Conservation (phyloP, 2,329 filamentous ascomycete species). For the Fusarium praegraminearum region DNA sequence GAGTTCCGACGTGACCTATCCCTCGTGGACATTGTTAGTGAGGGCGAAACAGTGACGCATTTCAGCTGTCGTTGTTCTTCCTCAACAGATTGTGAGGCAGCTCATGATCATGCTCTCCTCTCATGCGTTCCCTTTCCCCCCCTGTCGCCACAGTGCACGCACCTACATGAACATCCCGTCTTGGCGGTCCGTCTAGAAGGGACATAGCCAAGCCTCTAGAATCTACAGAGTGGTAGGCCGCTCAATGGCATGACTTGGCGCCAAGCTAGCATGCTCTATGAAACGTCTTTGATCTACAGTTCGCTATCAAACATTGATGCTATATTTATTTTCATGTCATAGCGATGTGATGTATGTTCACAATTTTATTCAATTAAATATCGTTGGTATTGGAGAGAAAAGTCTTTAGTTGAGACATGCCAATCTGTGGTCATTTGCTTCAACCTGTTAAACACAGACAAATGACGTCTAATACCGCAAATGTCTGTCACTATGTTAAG, state of each 20-base stretch:
- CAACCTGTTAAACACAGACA: background rate
- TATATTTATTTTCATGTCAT: background rate
- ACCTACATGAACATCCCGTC: conserved; percentile 18
- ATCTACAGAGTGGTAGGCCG: conserved; percentile 11
- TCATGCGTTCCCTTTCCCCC: background rate
- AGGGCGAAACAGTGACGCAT: conserved; percentile 17
- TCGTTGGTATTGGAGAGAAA: background rate
- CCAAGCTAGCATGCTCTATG: conserved; percentile 17
- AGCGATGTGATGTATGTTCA: background rate
- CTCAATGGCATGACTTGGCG: conserved; percentile 37
- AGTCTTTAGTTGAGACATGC: background rate
- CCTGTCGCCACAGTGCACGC: conserved; percentile 32
- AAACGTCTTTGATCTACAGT: conserved; percentile 16
- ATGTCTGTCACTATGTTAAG: conserved; percentile 11
- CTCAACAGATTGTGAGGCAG: conserved; percentile 25
- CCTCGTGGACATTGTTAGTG: background rate
- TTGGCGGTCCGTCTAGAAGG: conserved; percentile 34
- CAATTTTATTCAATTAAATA: background rate
- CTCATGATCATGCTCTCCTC: conserved; percentile 6
- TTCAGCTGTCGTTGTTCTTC: conserved; percentile 11
- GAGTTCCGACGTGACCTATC: background rate
- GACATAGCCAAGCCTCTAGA: conserved; percentile 36
- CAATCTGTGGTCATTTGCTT: conserved; percentile 7
- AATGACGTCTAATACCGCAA: conserved; percentile 15
- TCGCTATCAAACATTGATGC: conserved; percentile 13